Evolutionary conservation across 345 rosid genomes (phyloP), one percentile per base, ranked within the genome.

Genomic region (Populus davidiana): DNA sequence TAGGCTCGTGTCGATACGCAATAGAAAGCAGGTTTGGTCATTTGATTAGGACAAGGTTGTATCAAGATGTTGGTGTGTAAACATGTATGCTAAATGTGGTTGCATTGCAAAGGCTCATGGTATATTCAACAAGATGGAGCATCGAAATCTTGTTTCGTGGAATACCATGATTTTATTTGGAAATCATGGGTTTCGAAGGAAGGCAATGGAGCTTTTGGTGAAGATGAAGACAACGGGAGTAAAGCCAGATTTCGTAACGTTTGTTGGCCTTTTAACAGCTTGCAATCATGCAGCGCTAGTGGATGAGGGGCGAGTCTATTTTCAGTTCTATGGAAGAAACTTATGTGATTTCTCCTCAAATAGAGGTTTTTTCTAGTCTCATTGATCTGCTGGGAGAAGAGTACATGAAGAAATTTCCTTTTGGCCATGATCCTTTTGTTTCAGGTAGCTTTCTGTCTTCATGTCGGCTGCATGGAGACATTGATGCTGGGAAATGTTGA

Each of bases 51-150:
- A 78, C 83, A 56, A 76, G 78, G 73, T 67, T 71, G 75, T 70
- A 72, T 33, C 81, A 77, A 81, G 91, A 89, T 71, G 78, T 85
- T 21, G 93, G 87, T 63, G 88, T 81, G 72, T 76, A 91, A 89
- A 89, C 85, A 86, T 91, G 93, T 88, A 91, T 73, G 88, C 91
- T 49, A 87, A 91, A 87, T 91, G 95, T 62, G 93, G 93, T 74
- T 89, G 78, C 35, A 83, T 91, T 20, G 77, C 33, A 38, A 75
- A 77, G 78, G 86, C 90, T 50, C 77, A 72, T 72, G 67, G 70
- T 27, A 62, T 79, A 72, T 91, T 89, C 77, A 79, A 71, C 70
- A 70, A 69, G 72, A 91, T 88, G 90, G 59, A 43, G 36, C 77
- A 59, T 47, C 85, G 35, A 36, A 88, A 88, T 83, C 81, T 86